phyloP scores from a whole-genome alignment of 2,329 filamentous ascomycete genomes.

The Stagonosporopsis rhizophila region DNA sequence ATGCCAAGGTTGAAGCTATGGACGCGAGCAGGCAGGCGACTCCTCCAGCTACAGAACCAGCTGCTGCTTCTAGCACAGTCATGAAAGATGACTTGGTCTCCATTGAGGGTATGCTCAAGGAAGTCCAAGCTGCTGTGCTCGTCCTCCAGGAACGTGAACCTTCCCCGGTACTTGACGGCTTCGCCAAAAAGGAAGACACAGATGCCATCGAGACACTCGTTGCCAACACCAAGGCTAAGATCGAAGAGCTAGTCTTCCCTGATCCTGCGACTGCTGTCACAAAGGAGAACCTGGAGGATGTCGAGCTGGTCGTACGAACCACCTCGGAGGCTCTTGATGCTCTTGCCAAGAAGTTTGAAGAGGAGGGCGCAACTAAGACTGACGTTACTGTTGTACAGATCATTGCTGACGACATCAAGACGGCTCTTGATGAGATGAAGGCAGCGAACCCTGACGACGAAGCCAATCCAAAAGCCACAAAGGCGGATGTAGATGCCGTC shows the following conservation, averaged over 20 bases:
- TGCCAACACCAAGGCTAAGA: conserved; percentile 83
- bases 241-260: conserved; percentile 76
- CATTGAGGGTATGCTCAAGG: conserved; percentile 56
- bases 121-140: conserved; percentile 66
- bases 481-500: conserved; percentile 80
- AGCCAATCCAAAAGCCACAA: conserved; percentile 71
- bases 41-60: conserved; percentile 43
- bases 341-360: conserved; percentile 71
- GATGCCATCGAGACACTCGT: conserved; percentile 90
- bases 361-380: conserved; percentile 74
- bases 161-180: conserved; percentile 53
- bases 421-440: conserved; percentile 73
- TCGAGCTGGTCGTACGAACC: conserved; percentile 75
- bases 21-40: conserved; percentile 62
- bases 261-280: conserved; percentile 73
- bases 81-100: conserved; percentile 60
- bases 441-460: conserved; percentile 57
- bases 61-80: conserved; percentile 50
- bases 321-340: conserved; percentile 75
- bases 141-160: conserved; percentile 37
- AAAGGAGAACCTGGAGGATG: conserved; percentile 64
- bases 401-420: conserved; percentile 78
- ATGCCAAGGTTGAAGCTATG: conserved; percentile 82
- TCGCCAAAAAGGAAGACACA: conserved; percentile 80
- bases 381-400: conserved; percentile 80